Percentiles rank a stretch among this genome's conserved stretches.
Conservation (phyloP, 179 eudicot genomes). For the Corrigiola litoralis region DNA sequence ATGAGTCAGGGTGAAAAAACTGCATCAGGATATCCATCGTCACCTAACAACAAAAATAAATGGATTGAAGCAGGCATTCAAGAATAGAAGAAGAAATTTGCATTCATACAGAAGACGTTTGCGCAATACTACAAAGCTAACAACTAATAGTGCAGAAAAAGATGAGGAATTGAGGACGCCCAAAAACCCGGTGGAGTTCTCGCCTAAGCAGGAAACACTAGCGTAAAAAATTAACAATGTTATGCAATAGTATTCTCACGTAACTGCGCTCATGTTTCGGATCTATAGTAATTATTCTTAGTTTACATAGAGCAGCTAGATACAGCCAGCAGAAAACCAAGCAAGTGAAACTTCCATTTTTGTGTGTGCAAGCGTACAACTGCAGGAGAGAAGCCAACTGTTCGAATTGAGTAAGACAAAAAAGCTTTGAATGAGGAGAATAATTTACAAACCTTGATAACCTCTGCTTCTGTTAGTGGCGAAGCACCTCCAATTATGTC, state of each 20-base stretch:
- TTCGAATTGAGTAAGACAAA: neutral
- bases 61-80: neutral
- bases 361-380: neutral
- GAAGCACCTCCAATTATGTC: conserved; percentile 92
- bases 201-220: neutral
- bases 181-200: neutral
- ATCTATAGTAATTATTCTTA: neutral
- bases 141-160: no score
- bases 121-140: neutral
- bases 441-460: conserved; percentile 58
- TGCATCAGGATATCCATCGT: conserved; percentile 59
- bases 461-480: conserved; percentile 89
- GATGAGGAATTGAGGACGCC: no score
- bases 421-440: neutral
- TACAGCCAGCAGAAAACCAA: neutral
- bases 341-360: neutral
- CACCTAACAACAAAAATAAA: conserved; percentile 40
- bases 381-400: neutral
- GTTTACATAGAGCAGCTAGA: neutral
- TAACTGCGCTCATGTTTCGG: neutral
- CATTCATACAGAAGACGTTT: neutral
- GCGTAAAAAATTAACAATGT: neutral
- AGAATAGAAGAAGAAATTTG: neutral
- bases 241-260: neutral
- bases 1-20: conserved; percentile 66